phyloP scores from a whole-genome alignment of 306 rosid genomes.

The Erythrophleum fordii region DNA sequence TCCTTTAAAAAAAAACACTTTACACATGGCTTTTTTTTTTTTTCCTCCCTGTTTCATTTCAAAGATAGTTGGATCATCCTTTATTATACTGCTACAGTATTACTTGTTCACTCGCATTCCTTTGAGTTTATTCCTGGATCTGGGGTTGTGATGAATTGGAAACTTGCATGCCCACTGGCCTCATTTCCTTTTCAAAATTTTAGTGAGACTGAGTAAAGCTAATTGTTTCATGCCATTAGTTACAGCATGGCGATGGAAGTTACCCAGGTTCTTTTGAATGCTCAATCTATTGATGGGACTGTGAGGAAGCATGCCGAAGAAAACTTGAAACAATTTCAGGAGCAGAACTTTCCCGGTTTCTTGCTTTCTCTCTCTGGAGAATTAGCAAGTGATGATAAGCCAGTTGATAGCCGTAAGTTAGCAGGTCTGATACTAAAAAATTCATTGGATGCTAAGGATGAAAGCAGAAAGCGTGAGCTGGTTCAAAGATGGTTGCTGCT shows the following conservation, averaged over 20 bases:
- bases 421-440: conserved; percentile 90
- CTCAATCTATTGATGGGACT: conserved; percentile 80
- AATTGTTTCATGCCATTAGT: conserved; percentile 42
- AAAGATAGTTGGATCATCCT: background rate
- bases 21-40: background rate
- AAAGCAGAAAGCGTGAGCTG: conserved; percentile 76
- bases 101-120: background rate
- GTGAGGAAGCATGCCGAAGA: conserved; percentile 89
- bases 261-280: conserved; percentile 80
- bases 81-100: background rate
- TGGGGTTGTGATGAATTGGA: conserved; percentile 13
- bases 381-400: conserved; percentile 80
- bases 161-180: background rate
- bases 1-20: background rate
- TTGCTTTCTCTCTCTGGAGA: conserved; percentile 83
- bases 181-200: background rate
- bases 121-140: conserved; percentile 26
- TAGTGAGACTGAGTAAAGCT: background rate
- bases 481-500: conserved; percentile 82
- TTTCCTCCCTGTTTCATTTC: conserved; percentile 6
- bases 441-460: conserved; percentile 92
- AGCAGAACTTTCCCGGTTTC: conserved; percentile 85
- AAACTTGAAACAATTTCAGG: conserved; percentile 84
- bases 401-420: conserved; percentile 86
- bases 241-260: conserved; percentile 76